Percentiles rank a stretch among this genome's conserved stretches.
Conservation (phyloP, 805 yeast genomes). For the Scheffersomyces spartinae region DNA sequence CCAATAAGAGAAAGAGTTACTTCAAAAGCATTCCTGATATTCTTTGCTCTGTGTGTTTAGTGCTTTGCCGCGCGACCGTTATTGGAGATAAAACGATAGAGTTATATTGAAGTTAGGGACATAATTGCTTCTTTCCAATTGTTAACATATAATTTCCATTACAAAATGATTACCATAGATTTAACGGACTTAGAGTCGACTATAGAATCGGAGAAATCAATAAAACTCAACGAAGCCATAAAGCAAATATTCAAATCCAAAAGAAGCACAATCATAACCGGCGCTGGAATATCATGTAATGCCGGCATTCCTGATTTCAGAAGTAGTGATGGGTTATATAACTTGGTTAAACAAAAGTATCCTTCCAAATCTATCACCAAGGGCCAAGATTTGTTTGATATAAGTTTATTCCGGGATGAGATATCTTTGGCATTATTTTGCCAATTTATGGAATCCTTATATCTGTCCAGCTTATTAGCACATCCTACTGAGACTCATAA, state of each 20-base stretch:
- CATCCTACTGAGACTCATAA: constrained; percentile 76
- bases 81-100: too few species aligned
- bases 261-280: constrained; percentile 64
- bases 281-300: constrained; percentile 94
- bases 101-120: too few species aligned
- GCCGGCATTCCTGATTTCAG: constrained; percentile 97
- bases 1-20: too few species aligned
- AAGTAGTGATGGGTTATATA: constrained; percentile 73
- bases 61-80: too few species aligned
- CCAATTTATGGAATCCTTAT: constrained; percentile 76
- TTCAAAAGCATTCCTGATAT: too few species aligned
- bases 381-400: constrained; percentile 89
- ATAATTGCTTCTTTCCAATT: too few species aligned
- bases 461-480: constrained; percentile 52
- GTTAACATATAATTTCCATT: too few species aligned
- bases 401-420: constrained; percentile 63
- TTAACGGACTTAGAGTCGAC: background rate
- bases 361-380: constrained; percentile 54
- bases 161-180: background rate
- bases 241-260: constrained; percentile 39
- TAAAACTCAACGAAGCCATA: constrained; percentile 26
- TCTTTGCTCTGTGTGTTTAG: too few species aligned
- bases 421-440: constrained; percentile 65
- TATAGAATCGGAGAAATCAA: constrained; percentile 16
- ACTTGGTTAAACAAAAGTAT: constrained; percentile 50